These are phyloP conservation scores for Naegleria fowleri DNA, from an alignment of 208 protist genomes.

Conservation along the genomic window DNA sequence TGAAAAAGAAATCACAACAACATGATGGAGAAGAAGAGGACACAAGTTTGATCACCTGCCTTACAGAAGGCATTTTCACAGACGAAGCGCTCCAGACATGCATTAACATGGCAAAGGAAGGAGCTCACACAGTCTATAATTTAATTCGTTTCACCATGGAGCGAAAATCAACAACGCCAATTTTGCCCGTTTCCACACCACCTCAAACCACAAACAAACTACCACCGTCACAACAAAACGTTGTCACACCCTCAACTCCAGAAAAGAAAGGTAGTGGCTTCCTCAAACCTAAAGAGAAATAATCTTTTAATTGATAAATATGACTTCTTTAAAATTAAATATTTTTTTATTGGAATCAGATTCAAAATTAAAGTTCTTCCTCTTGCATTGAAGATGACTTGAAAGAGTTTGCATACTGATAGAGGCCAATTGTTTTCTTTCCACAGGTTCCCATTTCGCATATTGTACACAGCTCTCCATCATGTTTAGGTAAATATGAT, in stretches of 20 bases:
- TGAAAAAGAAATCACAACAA: not conserved
- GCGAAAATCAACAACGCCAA: not conserved
- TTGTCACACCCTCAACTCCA: too few species aligned
- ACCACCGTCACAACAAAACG: too few species aligned
- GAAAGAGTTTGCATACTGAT: not conserved
- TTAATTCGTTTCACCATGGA: not conserved
- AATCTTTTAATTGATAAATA: not conserved
- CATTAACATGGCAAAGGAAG: not conserved
- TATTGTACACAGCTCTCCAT: slow-evolving; percentile 56
- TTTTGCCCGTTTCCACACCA: not conserved
- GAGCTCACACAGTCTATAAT: not conserved
- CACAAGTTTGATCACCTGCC: not conserved
- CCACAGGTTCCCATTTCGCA: slow-evolving; percentile 59
- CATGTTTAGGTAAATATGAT: slow-evolving; percentile 59
- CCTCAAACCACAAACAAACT: too few species aligned
- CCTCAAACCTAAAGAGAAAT: not conserved
- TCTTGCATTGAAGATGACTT: not conserved
- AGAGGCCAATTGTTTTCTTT: slow-evolving; percentile 28
- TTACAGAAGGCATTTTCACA: not conserved
- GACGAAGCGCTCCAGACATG: not conserved
- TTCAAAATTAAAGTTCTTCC: not conserved
- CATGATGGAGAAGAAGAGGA: not conserved
- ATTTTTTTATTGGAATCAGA: too few species aligned
- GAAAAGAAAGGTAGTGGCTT: not conserved
- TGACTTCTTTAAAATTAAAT: not conserved